Base-by-base conservation (phyloP, 306 rosid species). In the Trifolium dubium region DNA sequence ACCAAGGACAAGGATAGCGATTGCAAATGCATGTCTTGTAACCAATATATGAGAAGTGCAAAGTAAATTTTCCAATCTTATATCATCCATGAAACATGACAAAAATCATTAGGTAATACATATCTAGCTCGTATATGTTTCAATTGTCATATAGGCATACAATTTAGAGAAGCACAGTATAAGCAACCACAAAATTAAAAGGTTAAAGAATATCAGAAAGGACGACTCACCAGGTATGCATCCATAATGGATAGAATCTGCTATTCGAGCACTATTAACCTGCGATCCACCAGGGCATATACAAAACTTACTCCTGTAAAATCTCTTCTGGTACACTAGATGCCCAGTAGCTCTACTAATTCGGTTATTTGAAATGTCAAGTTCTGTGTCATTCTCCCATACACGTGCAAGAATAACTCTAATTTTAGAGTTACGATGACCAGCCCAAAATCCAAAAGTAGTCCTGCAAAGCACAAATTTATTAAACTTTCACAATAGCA, bases 201-300 rank as follows among this genome's bases (percentile, higher is more conserved):
- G 65, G 77, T 31, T 31, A 7, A 4, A 15, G 29, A 65, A 28
- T 15, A 61, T 66, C 37, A 53, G 47, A 53, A 65, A 39, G 61
- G 18, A 18, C 50, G 34, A 69, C 32, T 80, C 73, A 94, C 99
- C 99, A 23, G 99, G 99, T 56, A 90, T 86, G 84, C 99, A 94
- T 79, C 99, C 99, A 80, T 88, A 94, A 84, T 94, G 99, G 77
- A 94, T 94, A 76, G 97, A 88, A 74, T 94, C 99, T 34, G 93
- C 76, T 75, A 90, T 89, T 41, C 99, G 98, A 71, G 99, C 97
- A 81, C 99, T 94, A 72, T 94, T 94, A 69, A 94, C 99, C 82
- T 94, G 97, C 39, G 99, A 94, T 71, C 99, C 99, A 47, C 99
- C 97, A 51, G 99, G 99, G 84, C 99, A 94, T 73, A 94, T 90